These are phyloP conservation scores for Musa schizocarpa DNA, from an alignment of 176 grass and related monocot species.

Conservation along the genomic window DNA sequence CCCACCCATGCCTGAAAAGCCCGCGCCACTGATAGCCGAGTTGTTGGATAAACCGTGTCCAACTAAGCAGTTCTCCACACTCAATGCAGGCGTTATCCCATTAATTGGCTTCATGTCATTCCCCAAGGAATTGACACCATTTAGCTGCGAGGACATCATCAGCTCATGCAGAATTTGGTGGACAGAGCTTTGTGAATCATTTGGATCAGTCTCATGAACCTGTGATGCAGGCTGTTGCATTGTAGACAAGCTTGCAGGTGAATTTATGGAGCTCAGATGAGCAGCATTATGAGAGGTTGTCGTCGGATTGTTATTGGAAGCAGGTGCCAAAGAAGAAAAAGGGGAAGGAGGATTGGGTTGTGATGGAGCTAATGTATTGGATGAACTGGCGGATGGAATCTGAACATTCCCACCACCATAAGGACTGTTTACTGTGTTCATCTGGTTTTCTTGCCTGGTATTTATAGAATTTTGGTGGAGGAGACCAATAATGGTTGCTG, in stretches of 20 bases:
- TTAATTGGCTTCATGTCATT: conserved; percentile 61
- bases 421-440: conserved; percentile 26
- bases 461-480: conserved; percentile 57
- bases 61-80: conserved; percentile 47
- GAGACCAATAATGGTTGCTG: conserved; percentile 27
- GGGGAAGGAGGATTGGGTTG: conserved; percentile 50
- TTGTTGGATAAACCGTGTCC: conserved; percentile 46
- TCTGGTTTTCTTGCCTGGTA: conserved; percentile 52
- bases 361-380: conserved; percentile 44
- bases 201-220: conserved; percentile 49
- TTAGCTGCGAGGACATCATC: conserved; percentile 82
- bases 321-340: conserved; percentile 34
- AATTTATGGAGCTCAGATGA: conserved; percentile 36
- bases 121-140: conserved; percentile 31
- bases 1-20: conserved; percentile 36
- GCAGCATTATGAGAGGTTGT: conserved; percentile 39
- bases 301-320: conserved; percentile 45
- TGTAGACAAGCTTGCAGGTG: conserved; percentile 33
- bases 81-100: conserved; percentile 35
- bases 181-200: conserved; percentile 80
- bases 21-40: conserved; percentile 42
- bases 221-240: conserved; percentile 49
- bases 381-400: conserved; percentile 22
- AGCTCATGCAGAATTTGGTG: conserved; percentile 80
- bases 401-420: conserved; percentile 28